phyloP scores from a whole-genome alignment of 495 filamentous ascomycete genomes.

The Aspergillus sparsus region DNA sequence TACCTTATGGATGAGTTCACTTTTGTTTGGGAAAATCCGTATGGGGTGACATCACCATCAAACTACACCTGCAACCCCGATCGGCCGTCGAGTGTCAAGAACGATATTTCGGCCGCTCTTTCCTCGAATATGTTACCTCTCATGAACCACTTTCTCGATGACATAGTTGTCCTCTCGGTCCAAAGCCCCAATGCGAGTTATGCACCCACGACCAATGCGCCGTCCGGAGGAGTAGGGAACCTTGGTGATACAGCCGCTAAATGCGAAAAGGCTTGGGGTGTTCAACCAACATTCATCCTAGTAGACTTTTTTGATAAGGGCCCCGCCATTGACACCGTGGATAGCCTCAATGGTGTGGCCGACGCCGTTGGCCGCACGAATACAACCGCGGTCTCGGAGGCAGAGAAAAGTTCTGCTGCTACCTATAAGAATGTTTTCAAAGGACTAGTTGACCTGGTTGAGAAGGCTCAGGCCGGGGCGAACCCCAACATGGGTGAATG shows the following conservation, averaged over 20 bases:
- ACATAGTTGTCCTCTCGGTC: constrained; percentile 50
- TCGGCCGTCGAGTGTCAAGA: constrained; percentile 53
- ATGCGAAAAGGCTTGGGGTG: constrained; percentile 58
- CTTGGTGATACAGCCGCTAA: constrained; percentile 58
- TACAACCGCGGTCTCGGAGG: constrained; percentile 28
- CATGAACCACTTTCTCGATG: constrained; percentile 74
- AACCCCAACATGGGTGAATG: constrained; percentile 46
- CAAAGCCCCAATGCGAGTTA: constrained; percentile 60
- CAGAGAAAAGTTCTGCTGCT: constrained; percentile 29
- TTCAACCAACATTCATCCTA: constrained; percentile 65
- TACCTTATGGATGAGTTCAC: constrained; percentile 75
- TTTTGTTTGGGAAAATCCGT: constrained; percentile 77
- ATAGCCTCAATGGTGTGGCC: constrained; percentile 63
- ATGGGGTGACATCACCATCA: constrained; percentile 60
- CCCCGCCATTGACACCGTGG: constrained; percentile 60
- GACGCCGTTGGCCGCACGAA: constrained; percentile 44
- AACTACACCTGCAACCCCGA: constrained; percentile 70
- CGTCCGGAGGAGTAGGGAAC: constrained; percentile 54
- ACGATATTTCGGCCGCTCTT: constrained; percentile 45
- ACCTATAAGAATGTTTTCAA: constrained; percentile 45
- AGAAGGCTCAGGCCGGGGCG: constrained; percentile 37
- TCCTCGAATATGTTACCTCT: constrained; percentile 55
- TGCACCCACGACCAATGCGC: constrained; percentile 60
- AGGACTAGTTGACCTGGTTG: constrained; percentile 41
- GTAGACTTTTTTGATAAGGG: constrained; percentile 76